Evolutionary conservation across 768 basidiomycete species (phyloP).

Genomic region (Hericium erinaceus): DNA sequence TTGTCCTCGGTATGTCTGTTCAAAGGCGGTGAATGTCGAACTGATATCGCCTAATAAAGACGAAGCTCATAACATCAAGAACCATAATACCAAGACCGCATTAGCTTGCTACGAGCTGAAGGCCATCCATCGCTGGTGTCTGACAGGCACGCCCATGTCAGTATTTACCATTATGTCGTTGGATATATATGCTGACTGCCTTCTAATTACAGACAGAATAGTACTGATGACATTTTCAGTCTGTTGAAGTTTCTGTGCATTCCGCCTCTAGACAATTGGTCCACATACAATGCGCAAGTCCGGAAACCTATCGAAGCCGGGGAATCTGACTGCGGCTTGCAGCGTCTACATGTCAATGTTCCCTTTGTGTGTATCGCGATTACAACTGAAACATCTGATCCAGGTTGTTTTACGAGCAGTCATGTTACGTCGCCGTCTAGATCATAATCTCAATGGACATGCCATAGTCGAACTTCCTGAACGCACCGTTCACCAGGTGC

Average conservation of each 20-base stretch:
- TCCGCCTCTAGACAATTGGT: constrained; percentile 70
- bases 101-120: constrained; percentile 66
- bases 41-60: constrained; percentile 32
- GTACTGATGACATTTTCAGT: constrained; percentile 78
- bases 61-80: constrained; percentile 92
- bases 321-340: constrained; percentile 59
- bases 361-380: neutral
- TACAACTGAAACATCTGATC: neutral
- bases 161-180: neutral
- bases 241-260: constrained; percentile 80
- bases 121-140: constrained; percentile 74
- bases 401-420: constrained; percentile 75
- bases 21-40: too few relatives aligned
- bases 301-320: constrained; percentile 67
- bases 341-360: constrained; percentile 57
- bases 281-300: constrained; percentile 68
- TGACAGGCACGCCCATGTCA: constrained; percentile 74
- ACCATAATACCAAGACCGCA: constrained; percentile 63
- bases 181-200: neutral
- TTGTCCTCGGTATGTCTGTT: neutral
- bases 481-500: constrained; percentile 56
- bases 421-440: constrained; percentile 76
- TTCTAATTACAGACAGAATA: constrained; percentile 28
- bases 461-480: constrained; percentile 70
- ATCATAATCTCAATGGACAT: constrained; percentile 67